Percentiles rank a stretch among this genome's conserved stretches.
phyloP scores from a whole-genome alignment of 495 filamentous ascomycete genomes.

The Penicillium canescens region DNA sequence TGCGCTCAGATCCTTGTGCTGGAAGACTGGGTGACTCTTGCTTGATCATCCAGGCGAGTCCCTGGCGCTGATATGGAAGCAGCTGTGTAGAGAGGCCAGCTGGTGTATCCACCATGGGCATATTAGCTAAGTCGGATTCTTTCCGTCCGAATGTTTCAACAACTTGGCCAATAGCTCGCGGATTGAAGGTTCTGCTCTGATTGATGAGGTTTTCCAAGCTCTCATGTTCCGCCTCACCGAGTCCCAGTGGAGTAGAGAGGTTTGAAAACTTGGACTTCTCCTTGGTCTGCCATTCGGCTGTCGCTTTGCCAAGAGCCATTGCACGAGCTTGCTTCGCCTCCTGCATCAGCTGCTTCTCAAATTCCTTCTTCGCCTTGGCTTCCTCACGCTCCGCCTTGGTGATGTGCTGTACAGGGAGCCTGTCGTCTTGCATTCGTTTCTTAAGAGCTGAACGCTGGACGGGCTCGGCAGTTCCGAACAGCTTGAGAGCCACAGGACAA shows the following conservation, averaged over 20 bases:
- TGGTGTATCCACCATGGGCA: conserved; percentile 75
- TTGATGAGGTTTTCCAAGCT: conserved; percentile 64
- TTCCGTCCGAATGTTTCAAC: conserved; percentile 67
- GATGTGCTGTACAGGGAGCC: conserved; percentile 50
- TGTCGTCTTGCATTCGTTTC: conserved; percentile 61
- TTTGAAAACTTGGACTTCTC: conserved; percentile 32
- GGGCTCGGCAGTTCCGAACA: conserved; percentile 67
- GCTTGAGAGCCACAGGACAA: conserved; percentile 64
- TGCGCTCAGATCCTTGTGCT: conserved; percentile 54
- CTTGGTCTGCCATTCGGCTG: conserved; percentile 29
- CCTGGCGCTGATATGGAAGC: conserved; percentile 81
- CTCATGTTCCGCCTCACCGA: conserved; percentile 22
- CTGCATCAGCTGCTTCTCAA: conserved; percentile 47
- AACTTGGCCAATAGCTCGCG: conserved; percentile 64
- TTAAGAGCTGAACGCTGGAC: conserved; percentile 52
- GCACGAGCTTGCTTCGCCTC: conserved; percentile 49
- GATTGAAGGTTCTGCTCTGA: conserved; percentile 68
- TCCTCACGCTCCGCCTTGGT: conserved; percentile 36
- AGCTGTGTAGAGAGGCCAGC: conserved; percentile 60
- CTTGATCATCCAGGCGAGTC: conserved; percentile 78
- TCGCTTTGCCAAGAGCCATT: conserved; percentile 39
- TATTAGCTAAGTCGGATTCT: conserved; percentile 67
- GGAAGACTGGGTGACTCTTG: conserved; percentile 75
- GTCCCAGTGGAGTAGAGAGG: conserved; percentile 27
- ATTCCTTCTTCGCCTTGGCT: conserved; percentile 26